A percentile compares a stretch with the other conserved stretches of the same genome.
These are phyloP conservation scores for Sphagnum fallax DNA, from an alignment of 228 moss, liverwort and hornwort genomes.

Conservation along the genomic window DNA sequence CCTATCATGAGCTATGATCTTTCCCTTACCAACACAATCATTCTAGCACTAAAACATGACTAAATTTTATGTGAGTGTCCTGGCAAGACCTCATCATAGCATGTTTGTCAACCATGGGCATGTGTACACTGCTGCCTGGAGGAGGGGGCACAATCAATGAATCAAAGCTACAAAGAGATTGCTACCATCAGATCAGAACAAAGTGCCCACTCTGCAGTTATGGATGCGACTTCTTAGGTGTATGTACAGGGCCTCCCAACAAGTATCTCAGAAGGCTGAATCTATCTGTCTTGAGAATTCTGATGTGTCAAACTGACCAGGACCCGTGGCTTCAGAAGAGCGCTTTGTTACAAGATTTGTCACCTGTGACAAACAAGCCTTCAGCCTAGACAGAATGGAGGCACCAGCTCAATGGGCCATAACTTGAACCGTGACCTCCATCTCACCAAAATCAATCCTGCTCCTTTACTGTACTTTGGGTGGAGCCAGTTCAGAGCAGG, in stretches of 20 bases:
- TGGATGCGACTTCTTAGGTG: no score
- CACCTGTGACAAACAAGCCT: slow-evolving; percentile 36
- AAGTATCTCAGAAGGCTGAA: no score
- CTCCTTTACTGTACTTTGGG: background rate
- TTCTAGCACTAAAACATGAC: no score
- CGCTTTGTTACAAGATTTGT: slow-evolving; percentile 89
- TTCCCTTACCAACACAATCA: no score
- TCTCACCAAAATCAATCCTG: background rate
- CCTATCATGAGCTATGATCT: background rate
- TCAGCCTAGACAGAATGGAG: background rate
- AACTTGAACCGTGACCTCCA: background rate
- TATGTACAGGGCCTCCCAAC: no score
- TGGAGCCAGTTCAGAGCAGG: background rate
- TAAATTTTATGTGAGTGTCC: no score
- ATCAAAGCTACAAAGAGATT: no score
- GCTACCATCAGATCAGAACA: background rate
- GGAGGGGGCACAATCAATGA: no score
- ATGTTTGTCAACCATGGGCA: no score
- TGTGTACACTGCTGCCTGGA: no score
- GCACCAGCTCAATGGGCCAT: background rate
- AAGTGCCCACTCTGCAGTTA: slow-evolving; percentile 32
- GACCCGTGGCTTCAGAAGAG: slow-evolving; percentile 71
- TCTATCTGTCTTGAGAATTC: slow-evolving; percentile 89
- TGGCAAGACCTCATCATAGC: no score
- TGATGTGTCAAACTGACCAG: slow-evolving; percentile 80